Percentiles rank a stretch among this genome's conserved stretches.
Conservation (phyloP, 352 stramenopile genomes). For the Aphanomyces invadans region DNA sequence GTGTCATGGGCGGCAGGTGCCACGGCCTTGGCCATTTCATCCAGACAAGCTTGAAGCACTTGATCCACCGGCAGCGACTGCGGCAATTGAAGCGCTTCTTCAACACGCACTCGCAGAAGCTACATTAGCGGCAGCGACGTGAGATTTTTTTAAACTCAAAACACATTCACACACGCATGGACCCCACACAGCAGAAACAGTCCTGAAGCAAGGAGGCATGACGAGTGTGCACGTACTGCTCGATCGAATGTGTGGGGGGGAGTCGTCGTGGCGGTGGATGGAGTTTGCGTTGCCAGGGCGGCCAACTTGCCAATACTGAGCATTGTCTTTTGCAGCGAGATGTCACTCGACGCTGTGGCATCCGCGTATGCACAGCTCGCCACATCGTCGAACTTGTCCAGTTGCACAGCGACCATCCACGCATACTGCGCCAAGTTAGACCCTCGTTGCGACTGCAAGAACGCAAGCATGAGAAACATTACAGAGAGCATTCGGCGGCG, state of each 20-base stretch:
- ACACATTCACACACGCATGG: too few species aligned
- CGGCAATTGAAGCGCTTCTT: background rate
- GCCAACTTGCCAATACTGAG: slow-evolving; percentile 75
- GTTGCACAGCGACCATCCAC: slow-evolving; percentile 61
- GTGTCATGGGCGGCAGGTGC: slow-evolving; percentile 34
- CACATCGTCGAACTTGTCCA: slow-evolving; percentile 55
- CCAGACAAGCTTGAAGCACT: background rate
- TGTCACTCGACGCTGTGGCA: slow-evolving; percentile 40
- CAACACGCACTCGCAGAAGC: background rate
- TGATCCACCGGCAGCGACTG: background rate
- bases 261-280: background rate
- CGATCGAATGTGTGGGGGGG: too few species aligned
- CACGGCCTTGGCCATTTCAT: slow-evolving; percentile 7
- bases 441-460: too few species aligned
- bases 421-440: slow-evolving; percentile 43
- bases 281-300: slow-evolving; percentile 32
- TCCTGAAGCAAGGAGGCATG: too few species aligned
- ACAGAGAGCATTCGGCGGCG: background rate
- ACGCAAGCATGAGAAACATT: too few species aligned
- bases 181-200: too few species aligned
- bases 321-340: slow-evolving; percentile 66
- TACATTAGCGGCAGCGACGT: too few species aligned
- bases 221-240: too few species aligned
- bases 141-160: too few species aligned
- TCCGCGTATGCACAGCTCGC: slow-evolving; percentile 50